Base-by-base conservation (phyloP, 176 grass and related monocot genomes). In the Raddia distichophylla region DNA sequence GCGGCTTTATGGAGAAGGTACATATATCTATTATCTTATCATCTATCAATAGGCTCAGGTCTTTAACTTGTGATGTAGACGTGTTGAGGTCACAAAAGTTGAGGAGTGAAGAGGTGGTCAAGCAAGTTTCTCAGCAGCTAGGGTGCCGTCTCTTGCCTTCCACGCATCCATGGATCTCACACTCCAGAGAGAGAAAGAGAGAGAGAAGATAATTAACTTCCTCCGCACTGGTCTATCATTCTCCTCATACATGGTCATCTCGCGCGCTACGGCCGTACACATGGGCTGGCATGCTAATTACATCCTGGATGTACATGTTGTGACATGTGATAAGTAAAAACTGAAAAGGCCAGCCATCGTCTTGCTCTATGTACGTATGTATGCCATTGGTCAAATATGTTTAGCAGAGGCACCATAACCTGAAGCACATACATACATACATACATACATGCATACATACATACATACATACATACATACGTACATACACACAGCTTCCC, bases 101-200 rank as follows among this genome's bases (percentile, higher is more conserved):
- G 27, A 12, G 59, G 5, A 42, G 40, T 50, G 12, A 2, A 52
- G 8, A 53, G 8, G 45, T 78, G 22, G 60, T 52, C 60, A 78
- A 64, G 45, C 59, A 33, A 78, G 45, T 22, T 77, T 50, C 58
- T 64, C 3, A 40, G 2, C 37, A 40, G 37, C 37, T 37, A 78
- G 46, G 46, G 45, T 52, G 22, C 48, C 69, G 6, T 53, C 47
- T 10, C 35, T 35, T 72, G 69, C 48, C 69, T 53, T 72, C 69
- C 68, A 64, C 60, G 20, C 60, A 64, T 78, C 75, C 60, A 19
- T 50, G 51, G 60, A 64, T 64, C 60, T 64, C 60, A 52, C 47
- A 78, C 37, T 6, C 19, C 5, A 9, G 13, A 37, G 62, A 17
- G 34, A 46, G 43, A 22, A 3, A 13, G 3, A 32, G n/a, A 3